Conservation (phyloP, 202 grass and related monocot species). For the Saccharum hybrid region DNA sequence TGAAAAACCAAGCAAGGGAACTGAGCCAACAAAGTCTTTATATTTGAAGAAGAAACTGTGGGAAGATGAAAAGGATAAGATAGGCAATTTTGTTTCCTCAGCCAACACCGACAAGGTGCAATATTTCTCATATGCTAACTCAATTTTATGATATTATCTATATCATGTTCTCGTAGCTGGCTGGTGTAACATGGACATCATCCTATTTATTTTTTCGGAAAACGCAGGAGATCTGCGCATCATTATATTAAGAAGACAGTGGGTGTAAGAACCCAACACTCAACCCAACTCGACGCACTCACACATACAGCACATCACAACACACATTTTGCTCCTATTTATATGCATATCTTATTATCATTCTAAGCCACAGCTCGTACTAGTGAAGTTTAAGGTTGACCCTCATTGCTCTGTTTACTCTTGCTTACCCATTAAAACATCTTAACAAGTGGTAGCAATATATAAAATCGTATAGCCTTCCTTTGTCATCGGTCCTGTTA, state of each 20-base stretch:
- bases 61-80: constrained; percentile 64
- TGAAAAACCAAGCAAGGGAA: constrained; percentile 58
- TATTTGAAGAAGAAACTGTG: constrained; percentile 61
- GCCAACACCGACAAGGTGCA: constrained; percentile 56
- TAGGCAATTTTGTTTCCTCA: constrained; percentile 50
- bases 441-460: constrained; percentile 19
- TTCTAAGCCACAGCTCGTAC: background rate
- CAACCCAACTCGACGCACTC: no score
- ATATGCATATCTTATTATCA: background rate
- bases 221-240: no score
- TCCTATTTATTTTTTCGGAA: no score
- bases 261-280: no score
- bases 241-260: no score
- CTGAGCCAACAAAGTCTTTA: constrained; percentile 57
- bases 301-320: no score
- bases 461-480: constrained; percentile 5
- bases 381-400: background rate
- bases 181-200: background rate
- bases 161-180: background rate
- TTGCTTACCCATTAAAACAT: background rate
- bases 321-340: no score
- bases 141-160: constrained; percentile 3
- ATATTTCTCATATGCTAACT: background rate
- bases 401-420: background rate
- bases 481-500: background rate